Evolutionary conservation across 2,329 filamentous ascomycete genomes (phyloP).

Genomic region (Xylariaceae sp.): DNA sequence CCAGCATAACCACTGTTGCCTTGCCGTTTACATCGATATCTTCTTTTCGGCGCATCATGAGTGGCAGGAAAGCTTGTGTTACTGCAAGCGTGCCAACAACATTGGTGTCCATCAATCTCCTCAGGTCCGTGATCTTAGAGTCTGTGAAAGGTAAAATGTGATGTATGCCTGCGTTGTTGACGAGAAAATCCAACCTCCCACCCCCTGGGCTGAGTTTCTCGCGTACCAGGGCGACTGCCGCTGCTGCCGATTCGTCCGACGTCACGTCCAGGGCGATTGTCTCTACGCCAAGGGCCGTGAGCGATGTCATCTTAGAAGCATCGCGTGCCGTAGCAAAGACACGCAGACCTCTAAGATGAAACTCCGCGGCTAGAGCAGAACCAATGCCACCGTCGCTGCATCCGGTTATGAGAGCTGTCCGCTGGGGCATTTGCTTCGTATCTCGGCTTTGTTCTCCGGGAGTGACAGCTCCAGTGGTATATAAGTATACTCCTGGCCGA

Average conservation of each 20-base stretch:
- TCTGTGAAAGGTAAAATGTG: slow-evolving; percentile 25
- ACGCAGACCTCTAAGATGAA: slow-evolving; percentile 25
- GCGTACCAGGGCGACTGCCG: slow-evolving; percentile 10
- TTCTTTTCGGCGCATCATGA: slow-evolving; percentile 22
- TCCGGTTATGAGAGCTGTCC: slow-evolving; percentile 30
- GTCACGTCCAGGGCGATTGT: slow-evolving; percentile 30
- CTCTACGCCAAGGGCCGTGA: slow-evolving; percentile 22
- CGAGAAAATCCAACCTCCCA: slow-evolving; percentile 20
- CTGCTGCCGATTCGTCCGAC: slow-evolving; percentile 22
- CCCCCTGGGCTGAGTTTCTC: slow-evolving; percentile 5
- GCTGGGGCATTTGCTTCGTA: slow-evolving; percentile 14
- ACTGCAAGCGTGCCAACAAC: slow-evolving; percentile 28
- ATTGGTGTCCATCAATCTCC: slow-evolving; percentile 26
- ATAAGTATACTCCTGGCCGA: no score
- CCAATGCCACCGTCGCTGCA: slow-evolving; percentile 32
- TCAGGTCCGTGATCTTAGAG: slow-evolving; percentile 14
- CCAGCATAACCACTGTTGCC: slow-evolving; percentile 25
- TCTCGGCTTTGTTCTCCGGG: no score
- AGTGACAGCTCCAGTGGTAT: no score
- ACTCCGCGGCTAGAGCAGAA: slow-evolving; percentile 29
- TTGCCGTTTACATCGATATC: slow-evolving; percentile 1
- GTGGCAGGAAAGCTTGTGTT: slow-evolving; percentile 31
- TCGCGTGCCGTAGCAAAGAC: slow-evolving; percentile 33
- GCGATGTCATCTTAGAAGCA: slow-evolving; percentile 20
- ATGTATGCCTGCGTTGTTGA: slow-evolving; percentile 27